Conservation (phyloP, 108 stramenopile genomes). For the Cyclotella cryptica region DNA sequence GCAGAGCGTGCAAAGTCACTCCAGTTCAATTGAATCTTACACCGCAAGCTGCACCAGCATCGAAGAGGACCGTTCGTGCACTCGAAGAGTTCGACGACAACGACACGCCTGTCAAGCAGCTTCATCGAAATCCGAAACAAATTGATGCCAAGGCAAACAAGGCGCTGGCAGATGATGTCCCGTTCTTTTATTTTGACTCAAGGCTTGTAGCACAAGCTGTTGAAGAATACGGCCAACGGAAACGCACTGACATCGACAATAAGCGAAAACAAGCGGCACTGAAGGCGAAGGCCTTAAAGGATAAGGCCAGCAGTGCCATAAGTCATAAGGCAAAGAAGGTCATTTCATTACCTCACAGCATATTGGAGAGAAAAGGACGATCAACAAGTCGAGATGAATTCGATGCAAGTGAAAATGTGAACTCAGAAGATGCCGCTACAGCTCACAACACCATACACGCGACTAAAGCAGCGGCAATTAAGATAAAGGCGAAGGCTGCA, state of each 20-base stretch:
- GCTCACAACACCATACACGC: background rate
- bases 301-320: slow-evolving; percentile 24
- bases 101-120: background rate
- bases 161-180: slow-evolving; percentile 4
- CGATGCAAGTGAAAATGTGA: background rate
- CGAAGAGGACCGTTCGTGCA: background rate
- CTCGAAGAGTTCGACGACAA: background rate
- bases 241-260: slow-evolving; percentile 22
- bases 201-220: slow-evolving; percentile 13
- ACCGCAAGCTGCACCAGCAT: background rate
- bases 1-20: background rate
- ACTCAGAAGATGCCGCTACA: background rate
- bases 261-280: slow-evolving; percentile 18
- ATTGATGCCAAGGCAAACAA: background rate
- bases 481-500: slow-evolving; percentile 1
- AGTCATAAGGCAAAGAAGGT: slow-evolving; percentile 21
- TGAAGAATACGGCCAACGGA: slow-evolving; percentile 24
- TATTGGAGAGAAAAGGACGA: slow-evolving; percentile 5
- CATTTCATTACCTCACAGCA: background rate
- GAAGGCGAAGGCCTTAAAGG: slow-evolving; percentile 17
- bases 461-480: background rate
- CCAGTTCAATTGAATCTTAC: background rate
- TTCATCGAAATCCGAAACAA: background rate
- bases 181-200: slow-evolving; percentile 15
- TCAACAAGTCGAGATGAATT: slow-evolving; percentile 2